Base-by-base conservation (phyloP, 495 filamentous ascomycete species). In the Talaromyces trachyspermus region DNA sequence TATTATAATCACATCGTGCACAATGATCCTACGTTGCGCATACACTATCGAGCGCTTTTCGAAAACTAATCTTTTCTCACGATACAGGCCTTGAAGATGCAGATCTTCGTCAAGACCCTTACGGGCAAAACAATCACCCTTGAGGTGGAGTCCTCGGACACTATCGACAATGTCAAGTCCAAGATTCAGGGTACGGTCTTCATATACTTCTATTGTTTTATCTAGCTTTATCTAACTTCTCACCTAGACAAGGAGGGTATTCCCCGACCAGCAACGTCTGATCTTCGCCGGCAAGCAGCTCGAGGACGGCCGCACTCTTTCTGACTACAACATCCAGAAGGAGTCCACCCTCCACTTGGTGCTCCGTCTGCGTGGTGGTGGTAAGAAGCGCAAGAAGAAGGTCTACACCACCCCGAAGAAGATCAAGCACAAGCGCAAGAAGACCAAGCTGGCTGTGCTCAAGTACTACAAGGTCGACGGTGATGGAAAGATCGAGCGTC, bases 61-160 rank as follows among this genome's bases (percentile, higher is more conserved):
- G 46, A 32, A 23, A 46, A 17, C 45, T 32, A 32, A 25, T 7
- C 9, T 6, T 46, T 20, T 49, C 49, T 51, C 49, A 50, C 20
- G 42, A 32, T 49, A 49, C 50, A 78, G 73, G 70, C 73, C 73
- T 74, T 72, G 63, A 74, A 68, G 59, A 97, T 97, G 92, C 91
- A 97, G 84, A 97, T 95, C 77, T 96, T 98, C 85, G 92, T 97
- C 69, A 97, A 97, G 80, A 97, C 92, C 88, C 90, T 98, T 53
- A 97, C 94, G 86, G 92, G 92, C 67, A 99, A 97, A 84, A 99
- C 92, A 66, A 97, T 97, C 85, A 99, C 92, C 87, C 94, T 99
- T 63, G 92, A 99, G 90, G 94, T 97, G 74, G 92, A 97, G 85
- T 95, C 91, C 50, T 88, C 82, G 61, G 94, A 99, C 75, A 97